These are phyloP conservation scores for Cardamine resedifolia DNA, from an alignment of 345 rosid genomes.

Conservation along the genomic window DNA sequence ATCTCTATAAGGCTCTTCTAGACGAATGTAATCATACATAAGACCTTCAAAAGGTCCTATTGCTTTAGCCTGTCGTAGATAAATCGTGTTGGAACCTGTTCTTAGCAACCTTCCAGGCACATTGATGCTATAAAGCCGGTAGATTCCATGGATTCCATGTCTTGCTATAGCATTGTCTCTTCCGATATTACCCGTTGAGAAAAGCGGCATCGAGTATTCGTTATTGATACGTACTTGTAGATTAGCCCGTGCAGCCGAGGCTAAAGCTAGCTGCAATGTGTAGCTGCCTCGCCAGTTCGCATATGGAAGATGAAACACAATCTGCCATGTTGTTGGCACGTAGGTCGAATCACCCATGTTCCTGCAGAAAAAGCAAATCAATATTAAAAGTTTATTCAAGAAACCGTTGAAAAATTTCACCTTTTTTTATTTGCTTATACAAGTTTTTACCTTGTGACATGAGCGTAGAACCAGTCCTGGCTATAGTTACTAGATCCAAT, in stretches of 20 bases:
- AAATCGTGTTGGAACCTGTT: constrained; percentile 53
- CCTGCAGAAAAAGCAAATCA: constrained; percentile 36
- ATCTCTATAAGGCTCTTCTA: constrained; percentile 56
- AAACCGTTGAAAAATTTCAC: neutral
- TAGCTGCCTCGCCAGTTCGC: constrained; percentile 44
- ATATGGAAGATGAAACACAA: constrained; percentile 48
- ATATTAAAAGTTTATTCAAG: neutral
- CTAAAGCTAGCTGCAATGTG: constrained; percentile 72
- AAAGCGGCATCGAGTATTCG: constrained; percentile 15
- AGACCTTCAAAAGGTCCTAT: constrained; percentile 51
- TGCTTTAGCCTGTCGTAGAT: constrained; percentile 59
- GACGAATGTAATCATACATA: constrained; percentile 84
- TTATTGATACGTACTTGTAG: constrained; percentile 64
- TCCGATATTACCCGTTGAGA: constrained; percentile 35
- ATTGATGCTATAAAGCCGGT: constrained; percentile 54
- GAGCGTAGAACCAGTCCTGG: constrained; percentile 84
- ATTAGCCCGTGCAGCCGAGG: constrained; percentile 60
- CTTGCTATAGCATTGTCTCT: constrained; percentile 41
- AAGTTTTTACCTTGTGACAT: constrained; percentile 59
- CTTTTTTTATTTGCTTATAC: neutral
- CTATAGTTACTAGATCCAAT: constrained; percentile 49
- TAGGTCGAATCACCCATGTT: constrained; percentile 37
- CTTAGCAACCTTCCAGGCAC: constrained; percentile 49
- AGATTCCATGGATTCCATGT: constrained; percentile 46
- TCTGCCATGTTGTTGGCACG: constrained; percentile 72